phyloP scores from a whole-genome alignment of 768 basidiomycete species.

The Leccinum obscurum region DNA sequence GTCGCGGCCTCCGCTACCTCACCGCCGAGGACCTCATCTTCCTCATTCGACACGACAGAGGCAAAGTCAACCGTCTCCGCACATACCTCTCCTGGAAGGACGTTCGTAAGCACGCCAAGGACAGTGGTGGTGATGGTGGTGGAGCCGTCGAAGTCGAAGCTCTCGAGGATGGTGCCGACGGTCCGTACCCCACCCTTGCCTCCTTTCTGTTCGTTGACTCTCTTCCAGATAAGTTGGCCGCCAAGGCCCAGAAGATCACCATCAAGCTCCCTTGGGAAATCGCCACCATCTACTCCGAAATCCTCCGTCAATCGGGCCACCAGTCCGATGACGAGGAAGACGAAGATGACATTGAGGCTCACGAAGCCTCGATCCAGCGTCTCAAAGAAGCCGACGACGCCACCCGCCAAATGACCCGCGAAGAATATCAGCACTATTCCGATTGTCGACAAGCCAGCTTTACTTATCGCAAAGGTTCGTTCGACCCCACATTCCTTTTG shows the following conservation, averaged over 20 bases:
- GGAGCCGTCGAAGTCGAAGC: conserved; percentile 81
- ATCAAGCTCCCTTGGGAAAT: conserved; percentile 98
- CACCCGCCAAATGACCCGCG: conserved; percentile 84
- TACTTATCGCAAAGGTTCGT: conserved; percentile 62
- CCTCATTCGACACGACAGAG: conserved; percentile 90
- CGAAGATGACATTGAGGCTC: conserved; percentile 93
- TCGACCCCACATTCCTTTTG: background rate
- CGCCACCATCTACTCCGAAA: conserved; percentile 87
- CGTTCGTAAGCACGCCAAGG: conserved; percentile 92
- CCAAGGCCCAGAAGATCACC: conserved; percentile 89
- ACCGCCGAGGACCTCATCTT: conserved; percentile 96
- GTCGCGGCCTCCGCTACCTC: conserved; percentile 82
- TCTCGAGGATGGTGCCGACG: conserved; percentile 81
- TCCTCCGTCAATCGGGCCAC: conserved; percentile 69
- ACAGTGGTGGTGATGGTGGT: conserved; percentile 79
- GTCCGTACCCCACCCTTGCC: conserved; percentile 37
- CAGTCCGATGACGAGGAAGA: conserved; percentile 95
- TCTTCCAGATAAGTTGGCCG: conserved; percentile 63
- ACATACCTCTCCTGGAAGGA: conserved; percentile 98
- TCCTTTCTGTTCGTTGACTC: background rate
- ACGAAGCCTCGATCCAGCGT: conserved; percentile 89
- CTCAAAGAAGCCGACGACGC: conserved; percentile 86
- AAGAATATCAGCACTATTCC: conserved; percentile 96
- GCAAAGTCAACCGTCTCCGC: conserved; percentile 88
- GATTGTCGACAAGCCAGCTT: conserved; percentile 97